A percentile compares a stretch with the other conserved stretches of the same genome.
phyloP scores from a whole-genome alignment of 345 rosid species.

The Atalantia buxifolia region DNA sequence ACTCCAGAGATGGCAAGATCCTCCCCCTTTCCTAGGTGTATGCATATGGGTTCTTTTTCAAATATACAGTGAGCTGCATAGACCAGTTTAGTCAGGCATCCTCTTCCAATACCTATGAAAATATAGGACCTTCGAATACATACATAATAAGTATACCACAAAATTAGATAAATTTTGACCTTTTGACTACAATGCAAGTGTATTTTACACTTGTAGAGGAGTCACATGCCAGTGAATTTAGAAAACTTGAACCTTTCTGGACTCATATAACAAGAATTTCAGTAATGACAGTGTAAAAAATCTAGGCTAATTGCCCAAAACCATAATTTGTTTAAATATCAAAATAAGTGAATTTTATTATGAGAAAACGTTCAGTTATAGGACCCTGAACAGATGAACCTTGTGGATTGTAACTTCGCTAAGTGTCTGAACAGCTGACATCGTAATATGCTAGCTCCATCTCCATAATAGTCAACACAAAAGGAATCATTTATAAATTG shows the following conservation, averaged over 20 bases:
- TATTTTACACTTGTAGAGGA: not conserved
- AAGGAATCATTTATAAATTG: not conserved
- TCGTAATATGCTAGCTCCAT: not conserved
- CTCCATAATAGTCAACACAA: not conserved
- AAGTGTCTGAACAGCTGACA: not conserved
- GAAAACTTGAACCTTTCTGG: not conserved
- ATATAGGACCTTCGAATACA: not conserved
- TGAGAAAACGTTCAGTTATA: not conserved
- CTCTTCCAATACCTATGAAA: slow-evolving; percentile 2
- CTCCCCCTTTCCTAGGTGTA: not conserved
- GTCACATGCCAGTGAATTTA: not conserved
- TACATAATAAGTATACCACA: not conserved
- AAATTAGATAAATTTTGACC: not conserved
- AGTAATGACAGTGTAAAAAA: not conserved
- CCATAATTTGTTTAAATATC: not conserved
- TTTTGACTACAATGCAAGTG: not conserved
- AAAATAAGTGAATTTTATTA: not conserved
- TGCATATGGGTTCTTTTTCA: not conserved
- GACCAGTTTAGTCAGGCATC: not conserved
- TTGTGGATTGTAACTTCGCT: not conserved
- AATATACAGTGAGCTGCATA: not conserved
- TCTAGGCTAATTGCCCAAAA: not conserved
- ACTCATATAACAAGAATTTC: not conserved
- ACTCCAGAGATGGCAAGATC: not conserved
- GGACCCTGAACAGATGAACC: not conserved